Conservation (phyloP, 306 rosid species). For the Ceratonia siliqua region DNA sequence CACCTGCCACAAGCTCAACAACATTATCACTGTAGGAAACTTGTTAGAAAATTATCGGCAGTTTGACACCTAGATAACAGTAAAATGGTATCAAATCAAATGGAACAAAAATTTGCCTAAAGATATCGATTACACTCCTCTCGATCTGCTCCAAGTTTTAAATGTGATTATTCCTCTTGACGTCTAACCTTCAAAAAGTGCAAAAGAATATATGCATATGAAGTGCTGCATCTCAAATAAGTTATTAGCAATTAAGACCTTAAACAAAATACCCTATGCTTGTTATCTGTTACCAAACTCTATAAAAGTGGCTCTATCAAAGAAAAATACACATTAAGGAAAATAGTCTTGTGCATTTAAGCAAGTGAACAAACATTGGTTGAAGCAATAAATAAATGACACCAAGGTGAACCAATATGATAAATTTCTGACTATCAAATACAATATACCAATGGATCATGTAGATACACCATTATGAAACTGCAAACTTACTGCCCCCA, state of each 20-base stretch:
- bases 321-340: neutral
- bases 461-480: slow-evolving; percentile 21
- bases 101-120: neutral
- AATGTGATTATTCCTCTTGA: neutral
- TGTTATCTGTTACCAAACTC: slow-evolving; percentile 14
- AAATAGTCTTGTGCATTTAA: slow-evolving; percentile 4
- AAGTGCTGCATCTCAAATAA: slow-evolving; percentile 11
- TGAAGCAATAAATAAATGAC: slow-evolving; percentile 15
- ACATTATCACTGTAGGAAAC: slow-evolving; percentile 26
- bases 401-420: slow-evolving; percentile 6
- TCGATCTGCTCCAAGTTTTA: slow-evolving; percentile 26
- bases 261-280: slow-evolving; percentile 8
- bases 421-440: slow-evolving; percentile 7
- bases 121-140: neutral
- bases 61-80: neutral
- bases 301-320: neutral
- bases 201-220: slow-evolving; percentile 6
- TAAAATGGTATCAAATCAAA: neutral
- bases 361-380: slow-evolving; percentile 9
- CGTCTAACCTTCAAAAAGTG: neutral
- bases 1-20: slow-evolving; percentile 56
- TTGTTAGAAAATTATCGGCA: neutral
- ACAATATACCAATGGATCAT: slow-evolving; percentile 15
- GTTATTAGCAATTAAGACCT: neutral
- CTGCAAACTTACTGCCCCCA: slow-evolving; percentile 80